Evolutionary conservation across 768 basidiomycete genomes (phyloP).

Genomic region (Panaeolus cyanescens): DNA sequence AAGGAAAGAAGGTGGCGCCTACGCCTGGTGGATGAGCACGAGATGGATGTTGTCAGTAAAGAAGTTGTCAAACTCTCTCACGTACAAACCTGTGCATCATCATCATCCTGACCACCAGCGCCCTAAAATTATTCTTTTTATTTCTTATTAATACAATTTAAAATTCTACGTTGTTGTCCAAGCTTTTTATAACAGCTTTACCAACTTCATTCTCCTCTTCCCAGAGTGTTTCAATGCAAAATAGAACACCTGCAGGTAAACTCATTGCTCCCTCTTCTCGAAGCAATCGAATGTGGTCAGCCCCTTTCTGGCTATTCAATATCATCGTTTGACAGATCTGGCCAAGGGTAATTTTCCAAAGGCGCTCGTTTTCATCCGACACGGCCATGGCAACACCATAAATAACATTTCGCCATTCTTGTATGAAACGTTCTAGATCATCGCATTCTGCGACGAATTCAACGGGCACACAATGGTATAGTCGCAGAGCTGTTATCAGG

Average conservation of each 20-base stretch:
- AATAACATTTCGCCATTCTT: constrained; percentile 58
- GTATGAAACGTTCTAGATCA: constrained; percentile 32
- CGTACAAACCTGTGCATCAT: neutral
- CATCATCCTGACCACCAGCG: too few species aligned
- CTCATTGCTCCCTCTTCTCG: neutral
- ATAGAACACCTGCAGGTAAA: constrained; percentile 10
- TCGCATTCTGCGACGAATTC: constrained; percentile 18
- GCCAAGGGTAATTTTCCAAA: constrained; percentile 44
- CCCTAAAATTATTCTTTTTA: too few species aligned
- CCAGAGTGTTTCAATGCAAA: constrained; percentile 54
- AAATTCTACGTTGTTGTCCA: constrained; percentile 50
- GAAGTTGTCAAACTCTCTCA: neutral
- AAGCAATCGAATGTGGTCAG: neutral
- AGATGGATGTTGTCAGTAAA: constrained; percentile 5
- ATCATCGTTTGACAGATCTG: constrained; percentile 36
- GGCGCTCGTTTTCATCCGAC: constrained; percentile 48
- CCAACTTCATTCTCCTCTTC: constrained; percentile 60
- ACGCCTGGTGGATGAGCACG: constrained; percentile 1
- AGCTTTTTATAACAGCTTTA: constrained; percentile 43
- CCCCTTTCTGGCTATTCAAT: constrained; percentile 14
- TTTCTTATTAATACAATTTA: constrained; percentile 20
- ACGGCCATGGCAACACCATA: constrained; percentile 44
- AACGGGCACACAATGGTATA: constrained; percentile 53
- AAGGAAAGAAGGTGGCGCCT: constrained; percentile 10
- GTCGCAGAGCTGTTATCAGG: constrained; percentile 68